Percentiles rank a stretch among this genome's conserved stretches.
Evolutionary conservation across 2,329 filamentous ascomycete species (phyloP).

Genomic region (Ophiostoma piceae): DNA sequence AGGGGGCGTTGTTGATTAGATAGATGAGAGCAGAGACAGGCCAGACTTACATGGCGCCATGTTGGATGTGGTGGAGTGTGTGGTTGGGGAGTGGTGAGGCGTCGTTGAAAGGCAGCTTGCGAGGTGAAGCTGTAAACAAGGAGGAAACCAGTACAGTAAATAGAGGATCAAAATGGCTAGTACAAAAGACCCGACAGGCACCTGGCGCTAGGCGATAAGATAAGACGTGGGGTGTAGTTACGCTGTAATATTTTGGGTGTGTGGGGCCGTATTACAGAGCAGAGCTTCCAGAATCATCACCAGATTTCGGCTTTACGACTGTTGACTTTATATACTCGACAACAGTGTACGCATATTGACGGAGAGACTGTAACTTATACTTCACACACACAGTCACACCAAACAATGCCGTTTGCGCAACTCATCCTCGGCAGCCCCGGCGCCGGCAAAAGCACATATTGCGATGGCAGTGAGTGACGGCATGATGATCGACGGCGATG

Average conservation of each 20-base stretch:
- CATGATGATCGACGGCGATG: no score
- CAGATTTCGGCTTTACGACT: neutral
- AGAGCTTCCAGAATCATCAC: conserved; percentile 10
- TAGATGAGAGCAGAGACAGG: no score
- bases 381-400: no score
- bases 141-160: conserved; percentile 15
- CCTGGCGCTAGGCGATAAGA: conserved; percentile 26
- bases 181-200: conserved; percentile 5
- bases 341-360: no score
- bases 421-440: conserved; percentile 92
- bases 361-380: no score
- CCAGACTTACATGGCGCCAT: conserved; percentile 26
- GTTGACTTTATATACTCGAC: neutral
- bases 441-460: conserved; percentile 94
- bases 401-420: conserved; percentile 60
- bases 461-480: conserved; percentile 68
- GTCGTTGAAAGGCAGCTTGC: neutral
- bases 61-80: neutral
- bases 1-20: neutral
- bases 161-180: conserved; percentile 14
- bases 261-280: conserved; percentile 15
- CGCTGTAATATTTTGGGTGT: conserved; percentile 2
- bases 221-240: conserved; percentile 23
- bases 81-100: neutral
- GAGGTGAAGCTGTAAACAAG: conserved; percentile 24